Evolutionary conservation across 768 basidiomycete genomes (phyloP).

Genomic region (Suillus weaverae): DNA sequence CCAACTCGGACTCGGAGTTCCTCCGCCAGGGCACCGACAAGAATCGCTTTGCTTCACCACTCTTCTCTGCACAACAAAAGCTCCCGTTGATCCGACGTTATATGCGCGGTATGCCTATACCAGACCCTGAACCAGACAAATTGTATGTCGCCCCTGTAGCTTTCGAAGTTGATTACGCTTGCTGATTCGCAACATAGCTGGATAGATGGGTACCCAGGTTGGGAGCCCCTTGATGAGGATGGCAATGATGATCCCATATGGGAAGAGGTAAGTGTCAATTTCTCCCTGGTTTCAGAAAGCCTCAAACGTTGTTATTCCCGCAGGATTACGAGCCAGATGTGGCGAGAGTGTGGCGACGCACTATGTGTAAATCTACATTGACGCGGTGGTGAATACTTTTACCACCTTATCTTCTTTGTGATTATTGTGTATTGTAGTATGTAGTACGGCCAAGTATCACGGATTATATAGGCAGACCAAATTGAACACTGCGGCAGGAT

Average conservation of each 20-base stretch:
- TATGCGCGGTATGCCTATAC: conserved; percentile 15
- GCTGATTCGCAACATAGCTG: conserved; percentile 18
- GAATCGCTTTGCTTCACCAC: conserved; percentile 24
- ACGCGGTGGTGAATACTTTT: neutral
- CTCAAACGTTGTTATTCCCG: neutral
- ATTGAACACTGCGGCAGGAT: neutral
- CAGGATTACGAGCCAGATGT: neutral
- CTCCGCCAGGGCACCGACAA: conserved; percentile 24
- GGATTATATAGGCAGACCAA: neutral
- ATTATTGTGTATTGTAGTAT: neutral
- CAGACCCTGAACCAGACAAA: conserved; percentile 14
- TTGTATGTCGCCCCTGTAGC: conserved; percentile 19
- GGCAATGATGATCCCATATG: conserved; percentile 23
- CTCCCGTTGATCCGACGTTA: conserved; percentile 1
- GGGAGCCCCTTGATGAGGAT: conserved; percentile 27
- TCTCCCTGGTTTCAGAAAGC: neutral
- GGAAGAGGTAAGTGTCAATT: neutral
- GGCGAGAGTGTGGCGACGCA: conserved; percentile 2
- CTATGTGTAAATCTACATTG: neutral
- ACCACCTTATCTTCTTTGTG: neutral
- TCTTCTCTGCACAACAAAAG: conserved; percentile 22
- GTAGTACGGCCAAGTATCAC: neutral
- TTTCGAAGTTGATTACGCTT: neutral
- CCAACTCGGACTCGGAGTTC: conserved; percentile 17
- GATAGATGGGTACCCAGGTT: conserved; percentile 17